Conservation (phyloP, 2,329 filamentous ascomycete species). For the Pleomassaria siparia region DNA sequence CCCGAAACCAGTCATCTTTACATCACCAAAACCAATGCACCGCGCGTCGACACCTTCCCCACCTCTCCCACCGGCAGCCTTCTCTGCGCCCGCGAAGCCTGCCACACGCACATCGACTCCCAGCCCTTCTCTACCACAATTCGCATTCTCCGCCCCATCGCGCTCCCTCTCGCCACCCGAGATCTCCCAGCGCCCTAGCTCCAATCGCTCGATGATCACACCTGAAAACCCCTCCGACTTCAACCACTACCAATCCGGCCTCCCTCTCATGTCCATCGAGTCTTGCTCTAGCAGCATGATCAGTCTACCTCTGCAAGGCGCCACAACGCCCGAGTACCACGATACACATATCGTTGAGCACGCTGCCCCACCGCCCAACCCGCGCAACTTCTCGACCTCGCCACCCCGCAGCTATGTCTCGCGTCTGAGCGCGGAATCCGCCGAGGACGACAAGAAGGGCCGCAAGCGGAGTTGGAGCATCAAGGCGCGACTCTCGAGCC, state of each 20-base stretch:
- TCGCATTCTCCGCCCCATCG: conserved; percentile 10
- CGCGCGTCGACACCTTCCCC: background rate
- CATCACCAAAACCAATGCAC: background rate
- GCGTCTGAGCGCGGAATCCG: background rate
- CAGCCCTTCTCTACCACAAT: background rate
- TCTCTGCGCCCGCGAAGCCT: background rate
- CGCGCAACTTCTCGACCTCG: background rate
- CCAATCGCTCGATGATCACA: conserved; percentile 7
- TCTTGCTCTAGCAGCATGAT: conserved; percentile 20
- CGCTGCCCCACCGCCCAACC: background rate
- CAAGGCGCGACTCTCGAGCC: conserved; percentile 22
- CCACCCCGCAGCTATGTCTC: background rate
- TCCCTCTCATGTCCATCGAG: conserved; percentile 14
- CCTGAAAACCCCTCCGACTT: background rate
- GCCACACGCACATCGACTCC: background rate
- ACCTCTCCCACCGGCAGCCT: background rate
- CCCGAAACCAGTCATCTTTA: too few relatives aligned
- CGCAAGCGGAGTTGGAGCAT: conserved; percentile 35
- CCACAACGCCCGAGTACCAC: conserved; percentile 17
- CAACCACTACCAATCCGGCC: conserved; percentile 2
- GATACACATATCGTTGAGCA: conserved; percentile 13
- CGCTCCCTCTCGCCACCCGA: conserved; percentile 12
- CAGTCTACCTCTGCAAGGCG: conserved; percentile 27
- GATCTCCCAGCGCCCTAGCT: conserved; percentile 9
- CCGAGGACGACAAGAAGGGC: background rate